Evolutionary conservation across 441 rosid genomes (phyloP).

Genomic region (Pelargonium myrrhifolium): DNA sequence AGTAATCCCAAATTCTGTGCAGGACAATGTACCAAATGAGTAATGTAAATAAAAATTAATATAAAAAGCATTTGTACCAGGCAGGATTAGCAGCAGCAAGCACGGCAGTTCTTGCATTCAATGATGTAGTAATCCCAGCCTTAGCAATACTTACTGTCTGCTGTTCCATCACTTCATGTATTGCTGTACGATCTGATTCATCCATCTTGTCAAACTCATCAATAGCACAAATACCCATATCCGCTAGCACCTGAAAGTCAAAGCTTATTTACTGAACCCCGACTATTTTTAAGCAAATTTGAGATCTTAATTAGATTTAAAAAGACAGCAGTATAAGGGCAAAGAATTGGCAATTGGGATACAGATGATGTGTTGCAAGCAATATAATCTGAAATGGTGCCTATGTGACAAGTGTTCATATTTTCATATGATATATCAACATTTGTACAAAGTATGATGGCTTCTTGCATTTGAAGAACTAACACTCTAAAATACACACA

Average conservation of each 20-base stretch:
- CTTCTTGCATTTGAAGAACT: conserved; percentile 3
- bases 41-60: conserved; percentile 11
- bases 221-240: conserved; percentile 99
- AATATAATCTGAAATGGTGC: conserved; percentile 3
- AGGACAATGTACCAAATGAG: background rate
- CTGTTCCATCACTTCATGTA: conserved; percentile 99
- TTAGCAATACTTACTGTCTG: conserved; percentile 99
- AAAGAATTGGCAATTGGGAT: background rate
- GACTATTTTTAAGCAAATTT: conserved; percentile 10
- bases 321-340: background rate
- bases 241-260: conserved; percentile 85
- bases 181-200: conserved; percentile 97
- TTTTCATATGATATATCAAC: conserved; percentile 10
- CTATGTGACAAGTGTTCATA: background rate
- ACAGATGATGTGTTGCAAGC: conserved; percentile 3
- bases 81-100: conserved; percentile 99
- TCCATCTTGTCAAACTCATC: conserved; percentile 99
- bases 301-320: background rate
- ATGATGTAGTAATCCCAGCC: conserved; percentile 98
- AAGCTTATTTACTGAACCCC: conserved; percentile 10
- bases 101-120: conserved; percentile 96
- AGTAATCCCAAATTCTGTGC: background rate
- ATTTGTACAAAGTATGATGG: background rate
- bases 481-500: conserved; percentile 6
- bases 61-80: conserved; percentile 45